Conservation (phyloP, 2,329 filamentous ascomycete genomes). For the Calonectria pseudoturangicola region DNA sequence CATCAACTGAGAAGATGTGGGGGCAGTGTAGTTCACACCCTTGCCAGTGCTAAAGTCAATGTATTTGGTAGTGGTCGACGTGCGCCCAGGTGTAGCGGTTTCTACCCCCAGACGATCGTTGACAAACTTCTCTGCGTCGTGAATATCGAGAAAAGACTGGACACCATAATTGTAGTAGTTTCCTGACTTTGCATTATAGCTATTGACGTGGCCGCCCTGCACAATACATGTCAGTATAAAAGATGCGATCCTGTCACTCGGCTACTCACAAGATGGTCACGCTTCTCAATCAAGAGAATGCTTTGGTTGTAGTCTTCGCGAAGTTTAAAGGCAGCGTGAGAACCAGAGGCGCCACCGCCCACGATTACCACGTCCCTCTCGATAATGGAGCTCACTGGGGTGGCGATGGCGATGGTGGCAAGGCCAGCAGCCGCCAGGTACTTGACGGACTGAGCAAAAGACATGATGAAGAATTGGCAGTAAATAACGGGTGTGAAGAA, state of each 20-base stretch:
- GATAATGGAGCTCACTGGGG: neutral
- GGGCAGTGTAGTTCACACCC: slow-evolving; percentile 52
- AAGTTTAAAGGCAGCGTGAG: slow-evolving; percentile 60
- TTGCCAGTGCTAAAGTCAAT: slow-evolving; percentile 62
- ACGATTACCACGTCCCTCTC: slow-evolving; percentile 60
- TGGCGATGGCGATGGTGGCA: slow-evolving; percentile 32
- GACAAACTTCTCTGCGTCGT: slow-evolving; percentile 66
- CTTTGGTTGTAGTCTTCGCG: slow-evolving; percentile 59
- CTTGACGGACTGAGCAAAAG: slow-evolving; percentile 22
- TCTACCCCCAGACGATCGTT: slow-evolving; percentile 62
- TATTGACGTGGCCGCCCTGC: slow-evolving; percentile 70
- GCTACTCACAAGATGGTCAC: slow-evolving; percentile 55
- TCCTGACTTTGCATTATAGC: slow-evolving; percentile 66
- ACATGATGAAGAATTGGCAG: neutral
- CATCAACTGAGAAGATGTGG: slow-evolving; percentile 45
- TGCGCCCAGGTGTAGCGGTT: slow-evolving; percentile 49
- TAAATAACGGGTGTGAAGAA: neutral
- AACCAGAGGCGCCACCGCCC: slow-evolving; percentile 61
- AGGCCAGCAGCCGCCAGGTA: slow-evolving; percentile 34
- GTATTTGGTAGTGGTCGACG: slow-evolving; percentile 56
- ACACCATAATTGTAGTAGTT: slow-evolving; percentile 61
- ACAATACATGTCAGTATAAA: neutral
- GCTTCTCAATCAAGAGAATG: slow-evolving; percentile 61
- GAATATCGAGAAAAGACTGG: slow-evolving; percentile 61
- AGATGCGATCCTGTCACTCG: too few relatives aligned